Conservation (phyloP, 352 stramenopile species). For the Globisporangium recalcitrans region DNA sequence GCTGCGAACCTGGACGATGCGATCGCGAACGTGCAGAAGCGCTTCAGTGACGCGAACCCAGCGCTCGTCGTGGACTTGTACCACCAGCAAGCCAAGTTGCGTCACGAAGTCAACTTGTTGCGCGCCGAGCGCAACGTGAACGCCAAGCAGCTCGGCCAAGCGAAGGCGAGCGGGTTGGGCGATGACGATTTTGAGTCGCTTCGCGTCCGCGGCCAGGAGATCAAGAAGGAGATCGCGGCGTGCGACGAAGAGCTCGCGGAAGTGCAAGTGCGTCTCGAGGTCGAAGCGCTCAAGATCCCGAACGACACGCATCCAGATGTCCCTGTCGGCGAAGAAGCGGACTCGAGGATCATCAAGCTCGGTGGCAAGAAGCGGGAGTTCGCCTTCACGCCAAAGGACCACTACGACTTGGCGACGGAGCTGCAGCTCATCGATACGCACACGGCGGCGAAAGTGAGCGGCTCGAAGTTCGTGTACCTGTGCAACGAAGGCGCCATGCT, state of each 20-base stretch:
- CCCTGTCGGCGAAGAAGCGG: conserved; percentile 49
- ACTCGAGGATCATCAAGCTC: conserved; percentile 45
- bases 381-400: conserved; percentile 56
- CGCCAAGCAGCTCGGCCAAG: conserved; percentile 52
- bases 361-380: conserved; percentile 57
- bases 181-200: conserved; percentile 34
- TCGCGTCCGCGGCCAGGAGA: conserved; percentile 35
- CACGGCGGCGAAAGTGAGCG: conserved; percentile 55
- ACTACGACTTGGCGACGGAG: conserved; percentile 62
- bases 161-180: conserved; percentile 33
- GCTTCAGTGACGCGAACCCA: conserved; percentile 61
- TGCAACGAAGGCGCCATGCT: conserved; percentile 87
- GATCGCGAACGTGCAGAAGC: conserved; percentile 57
- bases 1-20: conserved; percentile 45
- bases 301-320: conserved; percentile 75
- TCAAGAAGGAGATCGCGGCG: conserved; percentile 50
- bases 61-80: conserved; percentile 63
- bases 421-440: conserved; percentile 76
- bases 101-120: conserved; percentile 50
- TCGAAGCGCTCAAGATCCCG: conserved; percentile 69
- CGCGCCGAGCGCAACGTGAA: conserved; percentile 62
- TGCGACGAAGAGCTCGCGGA: conserved; percentile 35
- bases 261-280: conserved; percentile 47
- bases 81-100: conserved; percentile 44
- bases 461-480: conserved; percentile 83